Percentiles rank a stretch among this genome's conserved stretches.
Evolutionary conservation across 2,329 filamentous ascomycete species (phyloP).

Genomic region (Aspergillus costaricaensis): DNA sequence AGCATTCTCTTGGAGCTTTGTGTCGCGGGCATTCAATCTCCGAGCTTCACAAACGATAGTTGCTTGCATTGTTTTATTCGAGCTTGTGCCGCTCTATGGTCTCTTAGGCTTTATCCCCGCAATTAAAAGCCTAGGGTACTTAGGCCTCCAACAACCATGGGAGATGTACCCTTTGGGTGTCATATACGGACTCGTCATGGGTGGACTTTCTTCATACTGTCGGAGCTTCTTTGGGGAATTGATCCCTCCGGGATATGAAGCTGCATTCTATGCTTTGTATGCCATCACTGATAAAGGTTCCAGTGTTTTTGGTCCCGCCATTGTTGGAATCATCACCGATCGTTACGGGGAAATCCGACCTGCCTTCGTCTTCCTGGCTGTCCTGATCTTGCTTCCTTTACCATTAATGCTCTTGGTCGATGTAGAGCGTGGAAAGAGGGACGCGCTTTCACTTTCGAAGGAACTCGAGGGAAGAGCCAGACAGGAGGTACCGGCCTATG

Average conservation of each 20-base stretch:
- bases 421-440: slow-evolving; percentile 73
- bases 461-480: slow-evolving; percentile 41
- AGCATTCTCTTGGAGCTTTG: slow-evolving; percentile 83
- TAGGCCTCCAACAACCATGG: slow-evolving; percentile 90
- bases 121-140: slow-evolving; percentile 70
- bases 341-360: slow-evolving; percentile 75
- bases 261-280: slow-evolving; percentile 94
- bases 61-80: slow-evolving; percentile 86
- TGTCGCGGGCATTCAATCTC: slow-evolving; percentile 70
- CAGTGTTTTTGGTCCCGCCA: slow-evolving; percentile 88
- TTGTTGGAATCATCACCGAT: slow-evolving; percentile 92
- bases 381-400: slow-evolving; percentile 79
- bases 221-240: slow-evolving; percentile 89
- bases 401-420: slow-evolving; percentile 83
- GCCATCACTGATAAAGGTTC: slow-evolving; percentile 97
- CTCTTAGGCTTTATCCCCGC: slow-evolving; percentile 84
- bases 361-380: slow-evolving; percentile 88
- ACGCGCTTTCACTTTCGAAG: slow-evolving; percentile 66
- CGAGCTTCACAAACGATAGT: slow-evolving; percentile 85
- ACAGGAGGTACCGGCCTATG: slow-evolving; percentile 28
- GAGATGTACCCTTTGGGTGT: slow-evolving; percentile 94
- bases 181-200: slow-evolving; percentile 89
- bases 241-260: slow-evolving; percentile 90
- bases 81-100: slow-evolving; percentile 89
- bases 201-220: slow-evolving; percentile 90